Percentiles rank a stretch among this genome's conserved stretches.
Conservation (phyloP, 768 basidiomycete species). For the Calocera viscosa region DNA sequence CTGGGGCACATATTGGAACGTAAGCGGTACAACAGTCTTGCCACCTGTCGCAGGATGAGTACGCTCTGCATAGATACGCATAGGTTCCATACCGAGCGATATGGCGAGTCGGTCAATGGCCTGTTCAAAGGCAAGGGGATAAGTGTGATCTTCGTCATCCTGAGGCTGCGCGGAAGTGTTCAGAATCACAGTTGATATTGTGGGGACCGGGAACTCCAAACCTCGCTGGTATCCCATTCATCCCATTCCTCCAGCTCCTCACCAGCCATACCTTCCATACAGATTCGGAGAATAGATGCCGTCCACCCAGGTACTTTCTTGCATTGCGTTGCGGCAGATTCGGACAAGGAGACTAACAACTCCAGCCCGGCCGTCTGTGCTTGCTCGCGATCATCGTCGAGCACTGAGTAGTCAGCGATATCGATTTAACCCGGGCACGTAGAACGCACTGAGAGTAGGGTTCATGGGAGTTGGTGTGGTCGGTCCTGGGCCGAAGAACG, state of each 20-base stretch:
- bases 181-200: not conserved
- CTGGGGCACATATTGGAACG: constrained; percentile 70
- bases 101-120: constrained; percentile 69
- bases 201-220: not conserved
- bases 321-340: constrained; percentile 60
- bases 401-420: constrained; percentile 19
- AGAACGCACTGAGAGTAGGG: constrained; percentile 25
- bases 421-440: constrained; percentile 19
- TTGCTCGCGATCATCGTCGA: constrained; percentile 54
- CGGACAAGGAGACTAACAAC: constrained; percentile 69
- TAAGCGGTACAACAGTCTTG: constrained; percentile 56
- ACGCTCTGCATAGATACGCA: not conserved
- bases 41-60: constrained; percentile 38
- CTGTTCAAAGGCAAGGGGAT: constrained; percentile 70
- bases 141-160: constrained; percentile 42
- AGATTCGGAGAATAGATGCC: constrained; percentile 54
- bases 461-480: constrained; percentile 18
- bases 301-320: constrained; percentile 59
- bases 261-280: constrained; percentile 59
- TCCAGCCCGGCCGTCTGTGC: constrained; percentile 65
- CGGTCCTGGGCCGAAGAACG: constrained; percentile 43
- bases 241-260: constrained; percentile 18
- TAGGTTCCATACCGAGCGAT: constrained; percentile 35
- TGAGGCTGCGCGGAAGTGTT: constrained; percentile 24
- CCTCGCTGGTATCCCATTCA: constrained; percentile 19